Conservation (phyloP, 441 rosid species). For the Melastoma candidum region DNA sequence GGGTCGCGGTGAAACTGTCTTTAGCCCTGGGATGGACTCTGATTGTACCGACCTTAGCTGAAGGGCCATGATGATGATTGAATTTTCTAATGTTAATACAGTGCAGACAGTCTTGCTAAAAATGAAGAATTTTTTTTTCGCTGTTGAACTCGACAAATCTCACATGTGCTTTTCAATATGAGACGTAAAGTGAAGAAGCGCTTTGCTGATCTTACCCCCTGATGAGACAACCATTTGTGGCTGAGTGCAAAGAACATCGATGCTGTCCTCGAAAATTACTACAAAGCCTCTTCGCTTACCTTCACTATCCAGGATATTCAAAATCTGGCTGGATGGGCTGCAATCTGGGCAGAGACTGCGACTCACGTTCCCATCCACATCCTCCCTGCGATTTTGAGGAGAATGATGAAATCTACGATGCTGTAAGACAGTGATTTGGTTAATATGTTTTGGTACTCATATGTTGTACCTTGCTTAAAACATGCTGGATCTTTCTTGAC, state of each 20-base stretch:
- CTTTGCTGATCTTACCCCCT: slow-evolving; percentile 63
- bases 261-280: slow-evolving; percentile 51
- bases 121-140: not conserved
- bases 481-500: not conserved
- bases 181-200: slow-evolving; percentile 64
- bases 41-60: too few relatives aligned
- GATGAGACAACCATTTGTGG: slow-evolving; percentile 72
- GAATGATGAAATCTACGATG: slow-evolving; percentile 84
- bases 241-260: slow-evolving; percentile 65
- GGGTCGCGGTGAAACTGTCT: too few relatives aligned
- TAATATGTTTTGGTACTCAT: not conserved
- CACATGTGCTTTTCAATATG: slow-evolving; percentile 88
- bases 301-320: slow-evolving; percentile 48
- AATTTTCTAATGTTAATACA: too few relatives aligned
- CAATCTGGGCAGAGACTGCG: slow-evolving; percentile 76
- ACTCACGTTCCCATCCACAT: slow-evolving; percentile 89
- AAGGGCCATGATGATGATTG: too few relatives aligned
- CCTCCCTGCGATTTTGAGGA: slow-evolving; percentile 76
- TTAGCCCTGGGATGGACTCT: too few relatives aligned
- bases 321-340: slow-evolving; percentile 58
- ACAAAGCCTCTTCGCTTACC: slow-evolving; percentile 74
- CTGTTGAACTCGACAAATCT: slow-evolving; percentile 32
- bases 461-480: not conserved
- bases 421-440: slow-evolving; percentile 30
- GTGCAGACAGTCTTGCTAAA: too few relatives aligned